Evolutionary conservation across 345 rosid genomes (phyloP).

Genomic region (Erucastrum elatum): DNA sequence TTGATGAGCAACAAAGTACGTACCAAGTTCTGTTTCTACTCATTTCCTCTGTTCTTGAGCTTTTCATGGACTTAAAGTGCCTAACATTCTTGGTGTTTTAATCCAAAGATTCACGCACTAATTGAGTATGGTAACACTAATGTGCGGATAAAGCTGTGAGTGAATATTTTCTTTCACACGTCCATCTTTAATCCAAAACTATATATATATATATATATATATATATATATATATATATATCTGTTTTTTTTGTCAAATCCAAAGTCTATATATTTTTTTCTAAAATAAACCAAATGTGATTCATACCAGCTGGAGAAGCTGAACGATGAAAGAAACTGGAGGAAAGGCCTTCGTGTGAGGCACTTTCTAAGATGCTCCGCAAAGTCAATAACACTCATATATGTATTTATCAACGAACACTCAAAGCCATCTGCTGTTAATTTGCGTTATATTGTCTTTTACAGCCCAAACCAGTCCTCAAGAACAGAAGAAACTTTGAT

Average conservation of each 20-base stretch:
- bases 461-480: conserved; percentile 93
- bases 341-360: conserved; percentile 94
- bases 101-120: conserved; percentile 78
- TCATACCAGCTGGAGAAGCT: conserved; percentile 60
- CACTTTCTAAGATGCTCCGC: conserved; percentile 85
- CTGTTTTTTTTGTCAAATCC: too few relatives aligned
- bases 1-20: conserved; percentile 78
- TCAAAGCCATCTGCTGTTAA: too few relatives aligned
- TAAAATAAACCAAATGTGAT: conserved; percentile 18
- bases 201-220: too few relatives aligned
- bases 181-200: neutral
- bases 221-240: too few relatives aligned
- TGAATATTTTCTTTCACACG: neutral
- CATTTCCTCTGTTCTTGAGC: neutral
- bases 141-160: conserved; percentile 89
- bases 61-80: neutral
- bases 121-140: conserved; percentile 72
- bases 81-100: conserved; percentile 11
- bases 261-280: neutral
- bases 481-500: conserved; percentile 72
- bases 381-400: neutral
- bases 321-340: conserved; percentile 92
- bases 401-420: too few relatives aligned
- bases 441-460: neutral
- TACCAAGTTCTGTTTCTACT: neutral